Conservation (phyloP, 495 filamentous ascomycete genomes). For the Penicillium maclennaniae region DNA sequence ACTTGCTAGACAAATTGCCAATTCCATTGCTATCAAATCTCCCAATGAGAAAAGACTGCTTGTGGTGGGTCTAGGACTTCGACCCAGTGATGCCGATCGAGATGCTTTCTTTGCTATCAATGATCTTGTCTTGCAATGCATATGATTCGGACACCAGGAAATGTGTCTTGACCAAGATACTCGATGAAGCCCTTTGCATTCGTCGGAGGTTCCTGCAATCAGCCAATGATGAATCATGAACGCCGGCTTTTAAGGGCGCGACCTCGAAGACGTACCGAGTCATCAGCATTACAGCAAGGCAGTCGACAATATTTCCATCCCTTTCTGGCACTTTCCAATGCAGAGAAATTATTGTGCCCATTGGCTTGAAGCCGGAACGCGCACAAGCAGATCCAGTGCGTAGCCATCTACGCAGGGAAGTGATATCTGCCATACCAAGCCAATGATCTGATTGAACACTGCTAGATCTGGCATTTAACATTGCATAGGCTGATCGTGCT, state of each 20-base stretch:
- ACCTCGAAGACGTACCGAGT: background rate
- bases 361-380: background rate
- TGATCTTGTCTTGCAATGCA: conserved; percentile 69
- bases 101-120: conserved; percentile 80
- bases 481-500: too few relatives aligned
- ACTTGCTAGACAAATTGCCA: conserved; percentile 83
- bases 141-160: conserved; percentile 32
- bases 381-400: too few relatives aligned
- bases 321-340: background rate
- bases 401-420: too few relatives aligned
- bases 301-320: background rate
- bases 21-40: conserved; percentile 64
- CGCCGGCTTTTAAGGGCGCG: background rate
- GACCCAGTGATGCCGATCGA: conserved; percentile 55
- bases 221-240: background rate
- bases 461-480: too few relatives aligned
- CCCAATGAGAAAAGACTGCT: conserved; percentile 75
- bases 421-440: too few relatives aligned
- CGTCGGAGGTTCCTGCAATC: background rate
- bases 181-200: background rate
- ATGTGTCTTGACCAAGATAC: background rate
- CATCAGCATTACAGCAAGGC: background rate
- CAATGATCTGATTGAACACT: too few relatives aligned
- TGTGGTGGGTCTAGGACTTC: conserved; percentile 77
- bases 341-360: background rate